Evolutionary conservation across 139 green algal species (phyloP).

Genomic region (Penium margaritaceum): DNA sequence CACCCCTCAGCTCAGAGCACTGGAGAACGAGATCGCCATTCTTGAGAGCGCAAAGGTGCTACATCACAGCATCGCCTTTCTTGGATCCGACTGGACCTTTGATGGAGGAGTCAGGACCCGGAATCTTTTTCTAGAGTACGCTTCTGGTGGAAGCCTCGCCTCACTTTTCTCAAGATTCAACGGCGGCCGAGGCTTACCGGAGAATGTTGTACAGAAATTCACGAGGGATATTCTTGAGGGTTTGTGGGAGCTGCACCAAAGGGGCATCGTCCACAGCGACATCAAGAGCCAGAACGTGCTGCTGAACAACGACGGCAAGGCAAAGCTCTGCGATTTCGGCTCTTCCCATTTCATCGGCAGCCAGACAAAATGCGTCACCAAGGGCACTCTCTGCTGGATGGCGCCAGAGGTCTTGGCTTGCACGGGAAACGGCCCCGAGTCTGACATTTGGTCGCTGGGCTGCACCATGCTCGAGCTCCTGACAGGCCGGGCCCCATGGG

Average conservation of each 20-base stretch:
- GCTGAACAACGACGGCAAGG: not conserved
- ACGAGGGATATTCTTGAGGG: constrained; percentile 30
- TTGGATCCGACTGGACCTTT: constrained; percentile 28
- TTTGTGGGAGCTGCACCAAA: constrained; percentile 48
- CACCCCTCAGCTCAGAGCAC: constrained; percentile 6
- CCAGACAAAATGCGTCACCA: too few relatives aligned
- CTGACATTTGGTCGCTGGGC: constrained; percentile 92
- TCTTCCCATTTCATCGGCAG: too few relatives aligned
- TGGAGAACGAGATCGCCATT: constrained; percentile 30
- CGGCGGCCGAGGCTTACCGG: not conserved
- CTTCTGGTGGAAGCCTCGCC: constrained; percentile 21
- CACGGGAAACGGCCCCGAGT: not conserved
- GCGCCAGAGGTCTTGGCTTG: constrained; percentile 68
- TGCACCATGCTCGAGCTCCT: constrained; percentile 96
- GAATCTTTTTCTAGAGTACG: constrained; percentile 38
- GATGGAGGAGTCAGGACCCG: not conserved
- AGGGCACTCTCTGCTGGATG: constrained; percentile 97
- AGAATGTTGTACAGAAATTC: constrained; percentile 18
- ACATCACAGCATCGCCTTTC: too few relatives aligned
- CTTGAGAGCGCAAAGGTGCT: constrained; percentile 6
- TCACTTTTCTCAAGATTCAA: constrained; percentile 20
- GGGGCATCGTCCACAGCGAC: constrained; percentile 50
- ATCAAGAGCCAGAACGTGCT: constrained; percentile 57
- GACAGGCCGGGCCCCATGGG: constrained; percentile 80
- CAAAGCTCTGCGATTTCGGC: constrained; percentile 37